Percentiles rank a stretch among this genome's conserved stretches.
phyloP scores from a whole-genome alignment of 2,329 filamentous ascomycete genomes.

The Aspergillus unguis region DNA sequence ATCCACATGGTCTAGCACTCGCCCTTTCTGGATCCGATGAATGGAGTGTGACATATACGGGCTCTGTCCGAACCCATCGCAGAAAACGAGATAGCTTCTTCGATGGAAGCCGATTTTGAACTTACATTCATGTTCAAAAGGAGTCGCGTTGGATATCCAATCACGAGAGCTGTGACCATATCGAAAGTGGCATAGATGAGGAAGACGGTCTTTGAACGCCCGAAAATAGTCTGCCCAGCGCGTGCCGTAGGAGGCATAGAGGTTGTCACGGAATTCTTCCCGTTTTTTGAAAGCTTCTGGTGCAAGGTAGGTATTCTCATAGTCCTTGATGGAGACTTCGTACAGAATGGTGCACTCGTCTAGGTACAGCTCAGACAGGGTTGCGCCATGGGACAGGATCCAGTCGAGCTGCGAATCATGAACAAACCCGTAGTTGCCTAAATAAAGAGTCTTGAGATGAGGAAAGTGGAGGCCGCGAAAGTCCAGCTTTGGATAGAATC shows the following conservation, averaged over 20 bases:
- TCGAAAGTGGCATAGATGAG: background rate
- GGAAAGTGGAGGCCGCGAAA: conserved; percentile 37
- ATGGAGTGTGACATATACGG: conserved; percentile 16
- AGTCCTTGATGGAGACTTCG: conserved; percentile 6
- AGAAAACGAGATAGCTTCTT: conserved; percentile 20
- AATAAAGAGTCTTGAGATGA: conserved; percentile 37
- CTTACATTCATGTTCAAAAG: conserved; percentile 19
- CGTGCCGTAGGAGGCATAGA: background rate
- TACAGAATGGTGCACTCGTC: conserved; percentile 43
- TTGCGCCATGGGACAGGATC: conserved; percentile 40
- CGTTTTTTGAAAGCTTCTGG: background rate
- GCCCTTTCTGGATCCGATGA: background rate
- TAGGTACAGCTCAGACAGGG: conserved; percentile 43
- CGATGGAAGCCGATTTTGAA: conserved; percentile 14
- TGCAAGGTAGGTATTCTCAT: background rate
- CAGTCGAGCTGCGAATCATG: conserved; percentile 49
- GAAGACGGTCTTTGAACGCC: background rate
- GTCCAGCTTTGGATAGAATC: conserved; percentile 42
- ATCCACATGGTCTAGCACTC: background rate
- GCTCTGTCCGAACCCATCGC: conserved; percentile 18
- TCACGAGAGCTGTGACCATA: conserved; percentile 12
- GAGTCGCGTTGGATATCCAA: conserved; percentile 7
- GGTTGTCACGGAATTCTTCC: background rate
- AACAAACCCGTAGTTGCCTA: conserved; percentile 44
- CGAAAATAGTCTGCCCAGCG: conserved; percentile 2